Conservation (phyloP, 352 stramenopile genomes). For the Peronospora tabacina region DNA sequence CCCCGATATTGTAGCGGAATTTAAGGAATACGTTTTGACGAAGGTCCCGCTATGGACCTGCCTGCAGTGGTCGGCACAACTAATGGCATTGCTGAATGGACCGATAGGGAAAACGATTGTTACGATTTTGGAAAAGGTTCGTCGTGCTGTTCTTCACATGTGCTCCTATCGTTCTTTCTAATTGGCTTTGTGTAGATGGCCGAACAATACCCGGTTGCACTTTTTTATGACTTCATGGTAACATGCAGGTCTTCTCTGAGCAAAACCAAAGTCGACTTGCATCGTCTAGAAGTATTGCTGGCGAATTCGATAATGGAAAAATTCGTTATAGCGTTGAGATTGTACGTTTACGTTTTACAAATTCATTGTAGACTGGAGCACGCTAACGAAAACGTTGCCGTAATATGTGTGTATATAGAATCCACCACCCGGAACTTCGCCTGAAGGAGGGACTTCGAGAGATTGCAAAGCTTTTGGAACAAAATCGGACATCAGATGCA, state of each 20-base stretch:
- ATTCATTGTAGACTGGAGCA: neutral
- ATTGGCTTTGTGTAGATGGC: conserved; percentile 42
- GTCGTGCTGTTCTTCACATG: neutral
- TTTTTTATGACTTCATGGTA: conserved; percentile 83
- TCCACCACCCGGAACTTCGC: conserved; percentile 73
- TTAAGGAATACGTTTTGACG: conserved; percentile 38
- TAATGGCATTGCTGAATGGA: conserved; percentile 63
- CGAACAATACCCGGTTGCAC: conserved; percentile 52
- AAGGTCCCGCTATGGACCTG: conserved; percentile 74
- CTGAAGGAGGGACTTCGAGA: conserved; percentile 74
- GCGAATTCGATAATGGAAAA: conserved; percentile 74
- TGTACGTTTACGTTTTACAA: conserved; percentile 28
- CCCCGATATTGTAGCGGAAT: conserved; percentile 34
- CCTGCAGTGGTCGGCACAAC: conserved; percentile 64
- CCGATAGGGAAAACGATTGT: conserved; percentile 49
- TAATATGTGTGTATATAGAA: conserved; percentile 32
- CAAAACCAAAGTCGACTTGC: conserved; percentile 40
- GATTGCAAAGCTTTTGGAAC: conserved; percentile 54
- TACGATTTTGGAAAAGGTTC: conserved; percentile 65
- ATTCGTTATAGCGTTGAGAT: conserved; percentile 64
- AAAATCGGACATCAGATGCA: conserved; percentile 31
- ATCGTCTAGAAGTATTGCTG: conserved; percentile 39
- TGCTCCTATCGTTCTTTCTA: neutral
- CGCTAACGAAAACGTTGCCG: conserved; percentile 10
- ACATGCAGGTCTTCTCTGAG: conserved; percentile 36